These are phyloP conservation scores for Aotearoamyces nothofagi DNA, from an alignment of 2,329 filamentous ascomycete genomes.

Conservation along the genomic window DNA sequence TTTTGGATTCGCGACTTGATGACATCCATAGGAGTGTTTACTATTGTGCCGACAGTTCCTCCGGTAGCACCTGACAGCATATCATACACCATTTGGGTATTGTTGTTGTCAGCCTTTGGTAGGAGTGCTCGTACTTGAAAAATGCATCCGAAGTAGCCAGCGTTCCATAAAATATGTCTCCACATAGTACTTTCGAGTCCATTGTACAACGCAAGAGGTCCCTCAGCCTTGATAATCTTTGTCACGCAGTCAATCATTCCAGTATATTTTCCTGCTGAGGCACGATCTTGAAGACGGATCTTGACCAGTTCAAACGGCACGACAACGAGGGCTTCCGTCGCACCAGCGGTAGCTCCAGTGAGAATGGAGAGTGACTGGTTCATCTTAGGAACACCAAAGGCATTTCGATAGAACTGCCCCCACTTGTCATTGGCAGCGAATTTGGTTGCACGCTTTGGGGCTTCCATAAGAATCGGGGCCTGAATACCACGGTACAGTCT, in stretches of 20 bases:
- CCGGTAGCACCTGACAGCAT: constrained; percentile 75
- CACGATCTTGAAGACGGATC: constrained; percentile 93
- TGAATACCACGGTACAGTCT: constrained; percentile 91
- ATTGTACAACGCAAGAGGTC: constrained; percentile 82
- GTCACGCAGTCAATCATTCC: constrained; percentile 66
- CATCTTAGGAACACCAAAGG: constrained; percentile 77
- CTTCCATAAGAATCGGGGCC: constrained; percentile 96
- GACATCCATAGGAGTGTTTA: constrained; percentile 95
- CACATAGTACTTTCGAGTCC: constrained; percentile 93
- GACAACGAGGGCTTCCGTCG: constrained; percentile 91
- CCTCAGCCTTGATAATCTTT: constrained; percentile 76
- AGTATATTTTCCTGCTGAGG: constrained; percentile 75
- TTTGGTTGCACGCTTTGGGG: constrained; percentile 91
- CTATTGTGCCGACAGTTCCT: constrained; percentile 76
- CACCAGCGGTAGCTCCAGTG: constrained; percentile 87
- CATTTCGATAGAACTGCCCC: constrained; percentile 83
- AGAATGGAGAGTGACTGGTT: constrained; percentile 83
- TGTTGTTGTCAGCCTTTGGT: constrained; percentile 68
- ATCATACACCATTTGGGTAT: constrained; percentile 71
- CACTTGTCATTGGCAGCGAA: constrained; percentile 98
- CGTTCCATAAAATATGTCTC: constrained; percentile 90
- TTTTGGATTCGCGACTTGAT: constrained; percentile 99
- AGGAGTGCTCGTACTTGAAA: constrained; percentile 86
- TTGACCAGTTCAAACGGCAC: constrained; percentile 98
- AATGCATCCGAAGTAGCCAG: constrained; percentile 95